Evolutionary conservation across 2,329 filamentous ascomycete species (phyloP).

Genomic region (Ophiostoma sp.): DNA sequence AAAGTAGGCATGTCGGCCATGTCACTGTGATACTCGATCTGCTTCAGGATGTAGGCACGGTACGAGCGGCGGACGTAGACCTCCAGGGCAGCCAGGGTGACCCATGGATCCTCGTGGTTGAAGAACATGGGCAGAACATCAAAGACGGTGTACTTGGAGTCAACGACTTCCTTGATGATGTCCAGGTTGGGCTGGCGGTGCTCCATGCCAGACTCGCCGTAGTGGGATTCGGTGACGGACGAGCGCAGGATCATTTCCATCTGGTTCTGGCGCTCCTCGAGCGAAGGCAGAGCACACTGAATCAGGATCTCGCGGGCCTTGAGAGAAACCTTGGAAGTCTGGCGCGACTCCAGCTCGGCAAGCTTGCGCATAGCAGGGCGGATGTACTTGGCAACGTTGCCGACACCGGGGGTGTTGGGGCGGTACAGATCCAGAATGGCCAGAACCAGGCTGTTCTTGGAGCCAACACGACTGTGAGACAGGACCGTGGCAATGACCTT

Average conservation of each 20-base stretch:
- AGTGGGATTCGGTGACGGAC: constrained; percentile 92
- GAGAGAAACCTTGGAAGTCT: constrained; percentile 88
- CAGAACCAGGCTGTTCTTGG: constrained; percentile 90
- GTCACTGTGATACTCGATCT: constrained; percentile 79
- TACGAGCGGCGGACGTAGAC: constrained; percentile 96
- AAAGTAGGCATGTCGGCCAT: constrained; percentile 65
- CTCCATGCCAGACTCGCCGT: constrained; percentile 95
- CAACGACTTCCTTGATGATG: constrained; percentile 93
- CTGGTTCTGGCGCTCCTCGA: constrained; percentile 89
- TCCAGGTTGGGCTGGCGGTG: constrained; percentile 88
- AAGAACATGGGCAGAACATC: constrained; percentile 96
- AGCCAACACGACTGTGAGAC: constrained; percentile 84
- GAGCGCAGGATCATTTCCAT: constrained; percentile 99
- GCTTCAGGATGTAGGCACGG: constrained; percentile 87
- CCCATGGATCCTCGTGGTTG: constrained; percentile 87
- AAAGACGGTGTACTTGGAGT: constrained; percentile 97
- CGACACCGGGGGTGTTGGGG: constrained; percentile 85
- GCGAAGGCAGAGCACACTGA: constrained; percentile 89
- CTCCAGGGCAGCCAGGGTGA: constrained; percentile 86
- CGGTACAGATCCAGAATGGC: constrained; percentile 91
- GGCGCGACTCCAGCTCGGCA: constrained; percentile 80
- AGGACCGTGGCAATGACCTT: constrained; percentile 84
- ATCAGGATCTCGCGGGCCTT: constrained; percentile 98
- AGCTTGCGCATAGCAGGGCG: constrained; percentile 76
- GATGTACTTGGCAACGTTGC: constrained; percentile 84